Conservation (phyloP, 1,139 yeast genomes). For the Kodamaea ohmeri region DNA sequence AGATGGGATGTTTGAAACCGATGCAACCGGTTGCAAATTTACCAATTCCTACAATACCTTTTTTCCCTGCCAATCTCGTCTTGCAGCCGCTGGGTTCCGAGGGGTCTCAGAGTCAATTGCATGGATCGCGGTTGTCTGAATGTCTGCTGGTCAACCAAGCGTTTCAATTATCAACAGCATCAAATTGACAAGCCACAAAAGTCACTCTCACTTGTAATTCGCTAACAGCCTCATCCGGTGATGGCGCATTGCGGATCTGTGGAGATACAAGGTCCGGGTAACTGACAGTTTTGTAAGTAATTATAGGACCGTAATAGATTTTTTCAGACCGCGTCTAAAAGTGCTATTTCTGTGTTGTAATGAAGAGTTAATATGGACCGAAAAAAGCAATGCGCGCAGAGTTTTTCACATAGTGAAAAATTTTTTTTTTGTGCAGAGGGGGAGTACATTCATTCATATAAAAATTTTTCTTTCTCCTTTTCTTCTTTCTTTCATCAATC, state of each 20-base stretch:
- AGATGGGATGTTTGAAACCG: not conserved
- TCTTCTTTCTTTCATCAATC: constrained; percentile 18
- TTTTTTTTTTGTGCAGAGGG: constrained; percentile 14
- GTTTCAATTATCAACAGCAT: no score
- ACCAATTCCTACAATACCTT: not conserved
- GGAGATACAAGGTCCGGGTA: constrained; percentile 10
- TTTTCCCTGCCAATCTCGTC: no score
- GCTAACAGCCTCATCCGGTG: not conserved
- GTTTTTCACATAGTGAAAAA: constrained; percentile 14
- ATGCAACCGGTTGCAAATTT: not conserved
- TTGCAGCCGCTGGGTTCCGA: no score
- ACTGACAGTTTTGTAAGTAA: constrained; percentile 3
- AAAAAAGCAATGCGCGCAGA: constrained; percentile 9
- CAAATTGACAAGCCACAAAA: no score
- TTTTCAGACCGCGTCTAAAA: constrained; percentile 10
- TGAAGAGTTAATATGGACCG: not conserved
- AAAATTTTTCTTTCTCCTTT: constrained; percentile 17
- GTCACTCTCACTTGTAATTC: not conserved
- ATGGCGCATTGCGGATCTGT: not conserved
- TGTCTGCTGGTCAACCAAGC: no score
- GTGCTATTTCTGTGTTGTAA: not conserved
- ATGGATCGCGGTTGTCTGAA: no score
- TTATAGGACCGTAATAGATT: constrained; percentile 2
- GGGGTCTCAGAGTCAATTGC: no score
- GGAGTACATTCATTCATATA: constrained; percentile 6